Percentiles rank a stretch among this genome's conserved stretches.
Conservation (phyloP, 2,329 filamentous ascomycete genomes). For the Diaporthe amygdali region DNA sequence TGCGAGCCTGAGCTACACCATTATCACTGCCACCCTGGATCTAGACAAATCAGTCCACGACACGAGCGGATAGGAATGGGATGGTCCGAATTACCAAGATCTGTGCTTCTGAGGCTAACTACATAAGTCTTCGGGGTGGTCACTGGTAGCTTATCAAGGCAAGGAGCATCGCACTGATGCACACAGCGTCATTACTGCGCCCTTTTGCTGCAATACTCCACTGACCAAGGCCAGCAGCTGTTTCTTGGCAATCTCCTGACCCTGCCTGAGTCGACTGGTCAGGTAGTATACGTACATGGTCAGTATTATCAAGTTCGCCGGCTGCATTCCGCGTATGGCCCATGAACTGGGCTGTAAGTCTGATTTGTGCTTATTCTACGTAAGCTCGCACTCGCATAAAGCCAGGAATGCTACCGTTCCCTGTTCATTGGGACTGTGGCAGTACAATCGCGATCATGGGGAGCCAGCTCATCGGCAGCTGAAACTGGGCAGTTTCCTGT, state of each 20-base stretch:
- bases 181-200: not conserved
- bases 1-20: slow-evolving; percentile 1
- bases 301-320: not conserved
- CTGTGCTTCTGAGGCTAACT: not conserved
- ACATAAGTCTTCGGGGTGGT: not conserved
- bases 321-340: not conserved
- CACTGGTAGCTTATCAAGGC: not conserved
- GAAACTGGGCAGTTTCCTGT: not conserved
- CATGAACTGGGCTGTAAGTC: not conserved
- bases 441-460: not conserved
- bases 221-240: not conserved
- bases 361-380: not conserved
- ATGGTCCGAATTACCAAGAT: not conserved
- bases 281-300: not conserved
- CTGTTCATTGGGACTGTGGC: not conserved
- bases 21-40: not conserved
- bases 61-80: not conserved
- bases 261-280: not conserved
- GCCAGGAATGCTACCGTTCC: not conserved
- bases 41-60: not conserved
- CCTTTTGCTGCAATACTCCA: not conserved
- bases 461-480: slow-evolving; percentile 1
- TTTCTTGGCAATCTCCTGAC: not conserved
- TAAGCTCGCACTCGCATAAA: not conserved
- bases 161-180: not conserved